phyloP scores from a whole-genome alignment of 2,329 filamentous ascomycete species.

The Orbilia javanica region DNA sequence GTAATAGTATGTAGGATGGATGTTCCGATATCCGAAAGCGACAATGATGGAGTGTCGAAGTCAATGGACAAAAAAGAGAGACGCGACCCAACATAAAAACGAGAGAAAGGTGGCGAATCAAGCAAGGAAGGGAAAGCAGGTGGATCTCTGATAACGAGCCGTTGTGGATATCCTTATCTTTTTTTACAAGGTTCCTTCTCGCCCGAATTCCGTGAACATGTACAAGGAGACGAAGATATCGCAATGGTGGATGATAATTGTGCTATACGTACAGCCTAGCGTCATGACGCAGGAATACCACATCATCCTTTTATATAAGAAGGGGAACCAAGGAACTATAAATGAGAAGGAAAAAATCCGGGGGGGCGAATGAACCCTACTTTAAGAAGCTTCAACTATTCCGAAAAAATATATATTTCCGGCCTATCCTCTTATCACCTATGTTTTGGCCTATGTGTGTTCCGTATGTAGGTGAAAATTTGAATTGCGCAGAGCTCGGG shows the following conservation, averaged over 20 bases:
- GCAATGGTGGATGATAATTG: constrained; percentile 47
- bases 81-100: not conserved
- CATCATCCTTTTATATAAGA: constrained; percentile 27
- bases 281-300: constrained; percentile 43
- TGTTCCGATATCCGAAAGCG: not conserved
- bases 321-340: too few relatives aligned
- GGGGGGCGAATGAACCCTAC: constrained; percentile 16
- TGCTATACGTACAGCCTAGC: constrained; percentile 37
- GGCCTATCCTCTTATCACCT: not conserved
- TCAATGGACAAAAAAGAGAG: not conserved
- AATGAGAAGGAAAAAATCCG: not conserved
- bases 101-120: not conserved
- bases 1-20: not conserved
- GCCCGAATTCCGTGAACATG: constrained; percentile 18
- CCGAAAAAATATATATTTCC: constrained; percentile 8
- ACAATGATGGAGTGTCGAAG: not conserved
- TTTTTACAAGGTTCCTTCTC: constrained; percentile 13
- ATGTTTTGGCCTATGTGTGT: not conserved
- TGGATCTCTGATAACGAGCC: not conserved
- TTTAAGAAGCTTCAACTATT: constrained; percentile 25
- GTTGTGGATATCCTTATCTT: constrained; percentile 9
- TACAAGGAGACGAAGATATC: constrained; percentile 38
- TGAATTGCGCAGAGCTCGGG: constrained; percentile 43
- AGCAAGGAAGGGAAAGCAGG: not conserved
- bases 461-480: constrained; percentile 11